Evolutionary conservation across 148 eudicot species (phyloP), one percentile per base, ranked within the genome.

Genomic region (Beta vulgaris): DNA sequence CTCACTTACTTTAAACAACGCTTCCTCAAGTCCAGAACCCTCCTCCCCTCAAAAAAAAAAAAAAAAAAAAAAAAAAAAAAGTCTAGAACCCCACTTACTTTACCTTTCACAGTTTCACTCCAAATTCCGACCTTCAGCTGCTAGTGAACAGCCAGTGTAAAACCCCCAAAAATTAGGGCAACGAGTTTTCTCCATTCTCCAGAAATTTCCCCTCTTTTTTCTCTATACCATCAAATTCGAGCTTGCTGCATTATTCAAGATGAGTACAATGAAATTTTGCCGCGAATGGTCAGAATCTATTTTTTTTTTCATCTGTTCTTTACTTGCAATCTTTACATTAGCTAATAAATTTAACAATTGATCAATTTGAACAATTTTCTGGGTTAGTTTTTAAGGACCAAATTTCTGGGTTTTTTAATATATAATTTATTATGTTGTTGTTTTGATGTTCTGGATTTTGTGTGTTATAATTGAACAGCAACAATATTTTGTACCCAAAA

Each of bases 201-300:
- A 3, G 16, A 12, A 35, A 16, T 48, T 48, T 36, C 53, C 14
- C 31, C 18, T 18, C 18, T 5, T 21, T 23, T 11, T 18, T 46
- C 28, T 43, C 57, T 7, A n/a, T n/a, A n/a, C 28, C 14, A 66
- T 2, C 35, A 48, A 74, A 62, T 74, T 63, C 31, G 60, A 62
- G 39, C 16, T 44, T 43, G 0, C 58, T 43, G 28, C 46, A 28
- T 14, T 66, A 14, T 71, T 63, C 83, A 86, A 85, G 66, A 93
- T 93, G 98, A 93, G 98, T 91, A 90, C 98, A 81, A 91, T 93
- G 98, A 93, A 93, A 61, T 93, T 91, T 74, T 93, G 98, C 87
- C 90, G 95, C 48, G 95, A 93, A 85, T 93, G 98, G 98, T 93
- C 13, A 61, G 89, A 70, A 19, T 55, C 35, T 46, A 48, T 8